phyloP scores from a whole-genome alignment of 2,329 filamentous ascomycete genomes.

The Trichophyton simii region DNA sequence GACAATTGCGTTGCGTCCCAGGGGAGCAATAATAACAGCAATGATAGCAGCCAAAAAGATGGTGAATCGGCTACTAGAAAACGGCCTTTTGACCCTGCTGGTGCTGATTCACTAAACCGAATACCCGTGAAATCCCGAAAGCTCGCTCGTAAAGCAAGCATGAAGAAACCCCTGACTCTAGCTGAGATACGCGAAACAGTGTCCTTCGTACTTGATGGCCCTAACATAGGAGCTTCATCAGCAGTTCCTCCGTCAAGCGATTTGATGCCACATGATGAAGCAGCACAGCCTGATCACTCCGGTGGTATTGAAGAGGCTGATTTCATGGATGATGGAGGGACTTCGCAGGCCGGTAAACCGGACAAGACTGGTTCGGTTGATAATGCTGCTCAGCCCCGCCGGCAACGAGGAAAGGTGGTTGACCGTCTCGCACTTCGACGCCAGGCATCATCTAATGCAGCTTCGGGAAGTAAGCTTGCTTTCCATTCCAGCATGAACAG shows the following conservation, averaged over 20 bases:
- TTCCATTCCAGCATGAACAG: constrained; percentile 21
- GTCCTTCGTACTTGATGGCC: constrained; percentile 66
- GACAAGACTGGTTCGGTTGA: constrained; percentile 42
- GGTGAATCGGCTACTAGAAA: constrained; percentile 10
- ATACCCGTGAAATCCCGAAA: constrained; percentile 50
- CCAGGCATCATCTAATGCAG: constrained; percentile 34
- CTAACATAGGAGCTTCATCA: constrained; percentile 23
- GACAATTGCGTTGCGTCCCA: constrained; percentile 7
- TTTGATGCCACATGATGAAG: background rate
- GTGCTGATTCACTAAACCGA: constrained; percentile 37
- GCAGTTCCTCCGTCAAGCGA: background rate
- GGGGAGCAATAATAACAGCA: background rate
- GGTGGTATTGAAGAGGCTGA: constrained; percentile 15
- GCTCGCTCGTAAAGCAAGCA: constrained; percentile 40
- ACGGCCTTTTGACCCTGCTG: constrained; percentile 28
- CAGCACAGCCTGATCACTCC: background rate
- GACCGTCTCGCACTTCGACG: constrained; percentile 34
- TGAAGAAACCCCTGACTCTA: constrained; percentile 59
- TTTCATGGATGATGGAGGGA: constrained; percentile 30
- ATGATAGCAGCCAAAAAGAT: constrained; percentile 12
- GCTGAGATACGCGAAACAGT: constrained; percentile 73
- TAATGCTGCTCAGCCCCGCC: constrained; percentile 29
- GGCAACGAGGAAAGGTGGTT: constrained; percentile 31
- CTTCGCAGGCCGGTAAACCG: constrained; percentile 38
- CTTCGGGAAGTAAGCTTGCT: constrained; percentile 22